A percentile compares a stretch with the other conserved stretches of the same genome.
Evolutionary conservation across 352 stramenopile genomes (phyloP).

Genomic region (Phytopythium boreale): DNA sequence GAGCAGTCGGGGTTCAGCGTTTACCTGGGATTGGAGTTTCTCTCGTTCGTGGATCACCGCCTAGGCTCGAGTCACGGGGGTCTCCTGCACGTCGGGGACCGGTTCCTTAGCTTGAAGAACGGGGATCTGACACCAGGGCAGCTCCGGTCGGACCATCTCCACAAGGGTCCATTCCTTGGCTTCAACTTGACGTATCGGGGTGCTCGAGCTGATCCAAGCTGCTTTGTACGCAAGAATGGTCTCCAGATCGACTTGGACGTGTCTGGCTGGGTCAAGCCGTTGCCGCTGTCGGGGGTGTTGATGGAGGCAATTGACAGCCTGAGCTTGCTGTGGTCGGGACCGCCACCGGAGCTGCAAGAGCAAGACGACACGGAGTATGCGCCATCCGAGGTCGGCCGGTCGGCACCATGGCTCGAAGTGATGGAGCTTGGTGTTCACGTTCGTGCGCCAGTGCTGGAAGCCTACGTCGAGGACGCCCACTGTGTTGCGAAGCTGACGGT

Average conservation of each 20-base stretch:
- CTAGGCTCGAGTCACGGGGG: constrained; percentile 64
- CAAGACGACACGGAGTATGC: constrained; percentile 9
- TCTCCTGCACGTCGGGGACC: constrained; percentile 78
- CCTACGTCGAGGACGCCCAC: constrained; percentile 84
- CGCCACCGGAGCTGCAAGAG: constrained; percentile 6
- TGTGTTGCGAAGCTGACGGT: constrained; percentile 85
- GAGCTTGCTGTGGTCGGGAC: constrained; percentile 60
- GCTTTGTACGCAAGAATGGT: constrained; percentile 63
- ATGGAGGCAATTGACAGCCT: constrained; percentile 76
- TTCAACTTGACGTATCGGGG: constrained; percentile 71
- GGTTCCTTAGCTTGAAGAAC: constrained; percentile 81
- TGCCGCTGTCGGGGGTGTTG: constrained; percentile 65
- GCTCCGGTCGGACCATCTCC: constrained; percentile 63
- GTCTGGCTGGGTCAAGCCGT: constrained; percentile 74
- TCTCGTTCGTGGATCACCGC: constrained; percentile 66
- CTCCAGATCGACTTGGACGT: constrained; percentile 63
- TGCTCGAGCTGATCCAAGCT: constrained; percentile 23
- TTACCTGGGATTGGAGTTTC: constrained; percentile 53
- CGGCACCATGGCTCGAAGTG: constrained; percentile 54
- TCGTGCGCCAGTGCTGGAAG: constrained; percentile 76
- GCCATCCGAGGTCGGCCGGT: neutral
- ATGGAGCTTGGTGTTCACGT: constrained; percentile 69
- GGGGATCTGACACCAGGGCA: constrained; percentile 64
- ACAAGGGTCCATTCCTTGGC: constrained; percentile 48
- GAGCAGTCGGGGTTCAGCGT: constrained; percentile 59